These are phyloP conservation scores for Bocquillonia castaneifolia DNA, from an alignment of 441 rosid species.

Conservation along the genomic window DNA sequence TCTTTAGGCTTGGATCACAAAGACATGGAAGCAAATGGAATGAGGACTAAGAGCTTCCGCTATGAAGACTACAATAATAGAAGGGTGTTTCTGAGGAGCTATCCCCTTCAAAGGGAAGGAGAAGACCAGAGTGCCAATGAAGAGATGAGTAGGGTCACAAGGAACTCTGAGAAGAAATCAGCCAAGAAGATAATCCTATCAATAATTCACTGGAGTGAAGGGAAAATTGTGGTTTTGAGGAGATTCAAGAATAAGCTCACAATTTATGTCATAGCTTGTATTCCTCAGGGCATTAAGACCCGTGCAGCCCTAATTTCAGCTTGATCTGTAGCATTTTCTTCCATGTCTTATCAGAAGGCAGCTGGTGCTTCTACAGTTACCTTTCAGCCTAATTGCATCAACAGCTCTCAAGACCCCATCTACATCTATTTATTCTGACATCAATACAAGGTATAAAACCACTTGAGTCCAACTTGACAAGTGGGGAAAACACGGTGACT, in stretches of 20 bases:
- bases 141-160: constrained; percentile 10
- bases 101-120: constrained; percentile 43
- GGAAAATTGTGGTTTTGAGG: constrained; percentile 35
- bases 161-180: constrained; percentile 20
- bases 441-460: too few species aligned
- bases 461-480: too few species aligned
- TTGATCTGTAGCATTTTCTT: constrained; percentile 14
- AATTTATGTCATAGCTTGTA: constrained; percentile 35
- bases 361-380: not conserved
- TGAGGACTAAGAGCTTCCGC: constrained; percentile 32
- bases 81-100: constrained; percentile 53
- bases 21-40: constrained; percentile 18
- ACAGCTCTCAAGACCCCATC: not conserved
- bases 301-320: constrained; percentile 29
- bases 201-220: constrained; percentile 39
- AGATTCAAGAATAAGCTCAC: constrained; percentile 39
- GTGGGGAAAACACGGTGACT: constrained; percentile 4
- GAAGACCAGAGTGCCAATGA: constrained; percentile 25
- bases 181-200: constrained; percentile 37
- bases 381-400: not conserved
- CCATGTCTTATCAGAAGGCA: constrained; percentile 6
- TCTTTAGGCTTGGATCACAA: constrained; percentile 14
- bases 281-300: constrained; percentile 29
- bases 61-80: constrained; percentile 39
- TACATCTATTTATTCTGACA: not conserved